Base-by-base conservation (phyloP, 306 rosid species). In the Echinosophora koreensis region DNA sequence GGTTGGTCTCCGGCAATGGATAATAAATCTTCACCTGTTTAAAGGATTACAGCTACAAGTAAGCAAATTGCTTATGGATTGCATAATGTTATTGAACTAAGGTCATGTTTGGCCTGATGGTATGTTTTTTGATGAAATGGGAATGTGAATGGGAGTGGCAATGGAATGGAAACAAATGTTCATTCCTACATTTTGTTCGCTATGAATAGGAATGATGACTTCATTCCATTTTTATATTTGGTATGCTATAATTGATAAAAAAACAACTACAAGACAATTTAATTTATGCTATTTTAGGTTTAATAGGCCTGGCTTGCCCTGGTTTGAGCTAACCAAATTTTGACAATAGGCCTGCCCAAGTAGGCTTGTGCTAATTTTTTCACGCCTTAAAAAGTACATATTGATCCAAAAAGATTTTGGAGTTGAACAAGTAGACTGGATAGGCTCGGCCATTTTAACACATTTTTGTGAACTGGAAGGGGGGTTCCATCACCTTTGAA, bases 1-100 rank as follows among this genome's bases (percentile, higher is more conserved):
- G 99, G 99, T 86, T 95, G 99, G 74, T 95, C 99, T 49, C 94
- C 96, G 51, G 97, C 97, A 88, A 95, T 95, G 81, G 99, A 66
- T 83, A 95, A 80, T 77, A 95, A 82, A 87, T 95, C 97, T 80
- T 95, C 99, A 71, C 99, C 99, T 95, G 96, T 90, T 78, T 66
- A 77, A 65, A 78, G 76, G 44, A 38, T 65, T 82, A 82, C 69
- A 66, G 44, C 72, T 65, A 77, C 34, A 34, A 86, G 86, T 37
- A 65, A 41, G 80, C 66, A 28, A 35, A 16, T 58, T 80, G 49
- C 69, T 64, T 74, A 52, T 41, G 59, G 51, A 35, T 71, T 56
- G 69, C 51, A 78, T 73, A 50, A 78, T n/a, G 66, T 30, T 34
- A 84, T 63, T 12, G 42, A 77, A 73, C 69, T 55, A 58, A 22